A percentile compares a stretch with the other conserved stretches of the same genome.
These are phyloP conservation scores for Peronospora farinosa DNA, from an alignment of 352 stramenopile species.

Conservation along the genomic window DNA sequence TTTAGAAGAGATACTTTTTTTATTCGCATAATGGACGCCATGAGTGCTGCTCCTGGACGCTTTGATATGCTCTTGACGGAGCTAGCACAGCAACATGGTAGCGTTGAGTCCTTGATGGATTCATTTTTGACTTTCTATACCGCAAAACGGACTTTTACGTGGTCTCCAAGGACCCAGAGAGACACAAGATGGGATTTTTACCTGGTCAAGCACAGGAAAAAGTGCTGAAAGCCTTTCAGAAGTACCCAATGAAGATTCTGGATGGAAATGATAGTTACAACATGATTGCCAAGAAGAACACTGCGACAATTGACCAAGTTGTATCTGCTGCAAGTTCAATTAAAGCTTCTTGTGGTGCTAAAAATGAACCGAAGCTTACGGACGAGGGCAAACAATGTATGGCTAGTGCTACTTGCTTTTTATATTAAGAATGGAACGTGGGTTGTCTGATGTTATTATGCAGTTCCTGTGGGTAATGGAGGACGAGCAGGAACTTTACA, in stretches of 20 bases:
- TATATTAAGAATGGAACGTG: background rate
- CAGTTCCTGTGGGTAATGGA: slow-evolving; percentile 88
- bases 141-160: slow-evolving; percentile 98
- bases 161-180: slow-evolving; percentile 43
- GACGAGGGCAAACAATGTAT: slow-evolving; percentile 65
- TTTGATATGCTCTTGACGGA: slow-evolving; percentile 88
- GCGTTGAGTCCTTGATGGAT: slow-evolving; percentile 95
- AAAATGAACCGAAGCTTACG: slow-evolving; percentile 21
- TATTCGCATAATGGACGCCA: slow-evolving; percentile 7
- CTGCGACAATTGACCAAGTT: background rate
- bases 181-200: slow-evolving; percentile 54
- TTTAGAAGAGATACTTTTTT: too few relatives aligned
- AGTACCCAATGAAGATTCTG: slow-evolving; percentile 55
- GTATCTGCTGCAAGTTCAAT: background rate
- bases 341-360: slow-evolving; percentile 1
- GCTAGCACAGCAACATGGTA: slow-evolving; percentile 90
- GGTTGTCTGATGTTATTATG: slow-evolving; percentile 1
- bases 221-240: slow-evolving; percentile 57
- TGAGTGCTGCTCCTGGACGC: slow-evolving; percentile 30
- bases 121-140: slow-evolving; percentile 94
- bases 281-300: background rate
- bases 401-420: background rate
- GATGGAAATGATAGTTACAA: slow-evolving; percentile 18
- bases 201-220: slow-evolving; percentile 57
- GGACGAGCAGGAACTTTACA: slow-evolving; percentile 84